phyloP scores from a whole-genome alignment of 2,329 filamentous ascomycete species.

The Pseudogymnoascus sp. region DNA sequence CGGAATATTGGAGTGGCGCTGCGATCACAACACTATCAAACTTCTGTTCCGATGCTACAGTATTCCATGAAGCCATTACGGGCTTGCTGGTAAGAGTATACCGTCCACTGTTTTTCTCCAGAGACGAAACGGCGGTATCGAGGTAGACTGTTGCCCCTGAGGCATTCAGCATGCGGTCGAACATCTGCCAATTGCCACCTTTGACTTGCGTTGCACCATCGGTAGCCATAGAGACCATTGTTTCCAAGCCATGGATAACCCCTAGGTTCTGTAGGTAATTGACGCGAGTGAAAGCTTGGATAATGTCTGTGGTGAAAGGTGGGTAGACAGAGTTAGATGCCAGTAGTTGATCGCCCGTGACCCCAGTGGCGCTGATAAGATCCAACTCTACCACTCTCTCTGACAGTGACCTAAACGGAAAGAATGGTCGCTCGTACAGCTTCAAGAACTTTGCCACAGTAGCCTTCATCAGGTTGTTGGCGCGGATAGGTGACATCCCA shows the following conservation, averaged over 20 bases:
- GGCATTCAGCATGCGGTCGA: constrained; percentile 65
- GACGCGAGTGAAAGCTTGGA: constrained; percentile 84
- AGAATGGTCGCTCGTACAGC: constrained; percentile 72
- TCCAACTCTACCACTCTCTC: constrained; percentile 58
- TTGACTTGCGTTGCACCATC: constrained; percentile 70
- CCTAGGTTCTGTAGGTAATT: constrained; percentile 88
- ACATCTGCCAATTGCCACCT: constrained; percentile 93
- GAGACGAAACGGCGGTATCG: constrained; percentile 58
- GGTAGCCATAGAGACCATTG: constrained; percentile 82
- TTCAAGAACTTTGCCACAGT: constrained; percentile 66
- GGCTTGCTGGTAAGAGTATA: constrained; percentile 36
- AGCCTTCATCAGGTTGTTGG: constrained; percentile 61
- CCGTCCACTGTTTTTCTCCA: constrained; percentile 42
- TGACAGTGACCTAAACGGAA: constrained; percentile 74
- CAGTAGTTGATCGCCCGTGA: constrained; percentile 68
- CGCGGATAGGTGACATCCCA: constrained; percentile 66
- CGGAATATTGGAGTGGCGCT: constrained; percentile 71
- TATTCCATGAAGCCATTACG: constrained; percentile 2
- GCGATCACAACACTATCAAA: constrained; percentile 82
- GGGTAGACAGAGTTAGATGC: constrained; percentile 49
- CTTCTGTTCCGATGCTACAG: constrained; percentile 16
- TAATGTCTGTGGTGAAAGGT: constrained; percentile 66
- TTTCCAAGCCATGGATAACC: constrained; percentile 80
- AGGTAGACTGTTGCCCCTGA: constrained; percentile 53
- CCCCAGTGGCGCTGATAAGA: constrained; percentile 54